These are phyloP conservation scores for Naematelia encephala DNA, from an alignment of 768 basidiomycete species.

Conservation along the genomic window DNA sequence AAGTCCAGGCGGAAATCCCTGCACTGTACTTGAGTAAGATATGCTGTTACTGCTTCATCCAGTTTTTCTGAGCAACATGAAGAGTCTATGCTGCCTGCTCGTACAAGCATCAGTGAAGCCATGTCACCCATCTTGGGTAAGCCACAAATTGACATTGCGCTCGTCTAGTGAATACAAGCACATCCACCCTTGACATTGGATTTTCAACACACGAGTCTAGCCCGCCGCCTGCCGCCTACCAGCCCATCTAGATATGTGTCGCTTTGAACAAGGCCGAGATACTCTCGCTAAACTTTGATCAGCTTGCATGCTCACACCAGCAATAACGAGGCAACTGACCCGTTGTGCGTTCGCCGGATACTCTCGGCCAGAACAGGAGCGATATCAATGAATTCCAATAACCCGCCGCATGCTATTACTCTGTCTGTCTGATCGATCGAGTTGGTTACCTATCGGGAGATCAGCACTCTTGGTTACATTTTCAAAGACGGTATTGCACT, in stretches of 20 bases:
- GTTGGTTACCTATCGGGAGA: conserved; percentile 61
- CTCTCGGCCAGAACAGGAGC: conserved; percentile 93
- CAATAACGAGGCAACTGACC: conserved; percentile 48
- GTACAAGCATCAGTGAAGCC: too few species aligned
- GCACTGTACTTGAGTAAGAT: too few species aligned
- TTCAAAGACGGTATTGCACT: background rate
- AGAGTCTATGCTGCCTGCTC: too few species aligned
- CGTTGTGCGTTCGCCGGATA: conserved; percentile 91
- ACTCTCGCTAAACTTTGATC: conserved; percentile 36
- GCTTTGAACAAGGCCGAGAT: conserved; percentile 47
- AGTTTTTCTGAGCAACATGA: too few species aligned
- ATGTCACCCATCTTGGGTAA: too few species aligned
- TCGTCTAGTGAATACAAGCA: background rate
- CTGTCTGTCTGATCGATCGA: conserved; percentile 79
- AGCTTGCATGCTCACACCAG: conserved; percentile 6
- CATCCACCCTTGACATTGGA: too few species aligned
- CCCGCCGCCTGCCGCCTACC: too few species aligned
- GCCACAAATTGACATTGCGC: background rate
- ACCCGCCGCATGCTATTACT: conserved; percentile 67
- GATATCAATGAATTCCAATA: conserved; percentile 92
- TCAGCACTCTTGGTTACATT: too few species aligned
- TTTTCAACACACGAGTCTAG: too few species aligned
- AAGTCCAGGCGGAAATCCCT: too few species aligned
- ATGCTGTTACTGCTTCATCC: too few species aligned
- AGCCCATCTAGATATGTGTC: background rate